Evolutionary conservation across 169 alveolate species (phyloP), one percentile per base, ranked within the genome.

Genomic region (Plasmodium gonderi): DNA sequence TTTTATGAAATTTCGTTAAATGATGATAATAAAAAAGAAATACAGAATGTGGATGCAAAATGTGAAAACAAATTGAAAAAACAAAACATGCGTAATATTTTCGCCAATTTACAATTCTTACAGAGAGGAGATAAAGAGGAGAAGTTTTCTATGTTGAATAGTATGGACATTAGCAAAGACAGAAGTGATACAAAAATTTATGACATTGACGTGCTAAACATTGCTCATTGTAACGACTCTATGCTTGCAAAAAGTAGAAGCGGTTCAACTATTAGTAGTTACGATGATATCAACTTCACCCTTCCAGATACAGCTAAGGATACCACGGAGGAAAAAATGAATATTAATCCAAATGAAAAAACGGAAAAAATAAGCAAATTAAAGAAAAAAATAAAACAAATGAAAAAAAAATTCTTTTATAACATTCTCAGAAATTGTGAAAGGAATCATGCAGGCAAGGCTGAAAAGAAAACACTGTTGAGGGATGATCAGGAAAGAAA

Each of bases 381-480:
- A 29, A 11, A 64, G 26, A 47, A 78, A 17, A 78, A 78, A 78
- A 78, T 78, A 49, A 78, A 78, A 78, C 75, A 78, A 29, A 78
- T 78, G 75, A 78, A 78, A 78, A 78, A 78, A 23, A 45, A 45
- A 45, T 3, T 78, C 65, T 49, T 78, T 17, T 78, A 29, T 38
- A 78, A 78, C 20, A 47, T 78, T 42, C 20, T 76, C 54, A 76
- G 82, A 26, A 76, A 42, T 76, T 76, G 33, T 23, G 82, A 42
- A 33, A 38, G 20, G 68, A 14, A 36, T 33, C 68, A 60, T 60
- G 38, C 20, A 14, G 40, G 40, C 31, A 29, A 51, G 60, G 65
- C n/a, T 76, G 69, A 76, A n/a, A 44, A 3, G n/a, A 38, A 2
- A 33, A 23, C 36, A 51, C 42, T 12, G 38, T 4, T 38, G 49